These are phyloP conservation scores for Leucoagaricus sp. DNA, from an alignment of 1,284 basidiomycete genomes.

Conservation along the genomic window DNA sequence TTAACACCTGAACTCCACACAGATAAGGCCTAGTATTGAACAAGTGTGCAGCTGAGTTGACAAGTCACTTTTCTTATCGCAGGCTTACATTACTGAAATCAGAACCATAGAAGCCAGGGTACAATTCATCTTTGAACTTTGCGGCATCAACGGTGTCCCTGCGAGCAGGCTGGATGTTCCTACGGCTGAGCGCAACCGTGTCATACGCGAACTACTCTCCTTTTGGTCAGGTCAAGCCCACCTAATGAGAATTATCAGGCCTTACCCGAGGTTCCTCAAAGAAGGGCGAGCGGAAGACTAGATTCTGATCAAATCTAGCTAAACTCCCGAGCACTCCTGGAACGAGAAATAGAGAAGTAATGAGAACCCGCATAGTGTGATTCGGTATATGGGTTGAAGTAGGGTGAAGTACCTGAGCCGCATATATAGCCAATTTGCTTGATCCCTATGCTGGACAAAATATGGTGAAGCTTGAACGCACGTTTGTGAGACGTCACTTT, in stretches of 20 bases:
- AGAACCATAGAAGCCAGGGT: slow-evolving; percentile 9
- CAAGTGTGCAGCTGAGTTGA: too few relatives aligned
- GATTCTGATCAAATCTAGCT: slow-evolving; percentile 3
- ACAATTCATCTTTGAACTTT: slow-evolving; percentile 8
- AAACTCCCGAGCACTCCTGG: slow-evolving; percentile 2
- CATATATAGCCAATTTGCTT: too few relatives aligned
- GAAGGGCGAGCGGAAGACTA: slow-evolving; percentile 12
- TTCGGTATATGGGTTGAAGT: neutral
- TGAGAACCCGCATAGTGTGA: neutral
- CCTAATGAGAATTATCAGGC: neutral
- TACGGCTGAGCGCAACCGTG: slow-evolving; percentile 7
- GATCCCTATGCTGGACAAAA: too few relatives aligned
- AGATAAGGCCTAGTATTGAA: slow-evolving; percentile 36
- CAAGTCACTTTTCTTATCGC: too few relatives aligned
- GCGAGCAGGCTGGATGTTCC: slow-evolving; percentile 1
- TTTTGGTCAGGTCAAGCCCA: neutral
- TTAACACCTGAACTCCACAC: slow-evolving; percentile 56
- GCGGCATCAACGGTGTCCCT: slow-evolving; percentile 6
- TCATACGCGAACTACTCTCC: slow-evolving; percentile 5
- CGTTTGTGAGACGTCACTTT: too few relatives aligned
- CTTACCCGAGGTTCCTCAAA: slow-evolving; percentile 12
- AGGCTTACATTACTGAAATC: slow-evolving; percentile 11
- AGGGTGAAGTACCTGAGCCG: too few relatives aligned
- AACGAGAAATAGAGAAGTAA: neutral
- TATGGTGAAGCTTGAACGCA: too few relatives aligned